phyloP scores from a whole-genome alignment of 257 asterid genomes.

The Gardenia jasminoides region DNA sequence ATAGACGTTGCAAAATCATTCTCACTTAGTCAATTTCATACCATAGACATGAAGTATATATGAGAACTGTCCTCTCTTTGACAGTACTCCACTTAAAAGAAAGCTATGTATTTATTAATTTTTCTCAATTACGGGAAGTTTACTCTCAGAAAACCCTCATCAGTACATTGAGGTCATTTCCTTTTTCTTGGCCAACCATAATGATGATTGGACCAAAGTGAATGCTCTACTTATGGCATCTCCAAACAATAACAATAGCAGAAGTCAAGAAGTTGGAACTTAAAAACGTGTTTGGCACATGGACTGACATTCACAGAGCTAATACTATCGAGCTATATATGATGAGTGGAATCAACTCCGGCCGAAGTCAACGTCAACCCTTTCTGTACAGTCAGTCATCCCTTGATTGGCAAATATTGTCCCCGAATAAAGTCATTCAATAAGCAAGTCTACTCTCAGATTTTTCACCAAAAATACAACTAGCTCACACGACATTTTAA shows the following conservation, averaged over 20 bases:
- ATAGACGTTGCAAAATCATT: too few species aligned
- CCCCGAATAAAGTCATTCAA: neutral
- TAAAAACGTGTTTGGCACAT: neutral
- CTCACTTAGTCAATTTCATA: too few species aligned
- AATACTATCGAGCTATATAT: neutral
- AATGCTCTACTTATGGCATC: neutral
- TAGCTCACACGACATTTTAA: neutral
- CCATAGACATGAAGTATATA: too few species aligned
- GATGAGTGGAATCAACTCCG: conserved; percentile 8
- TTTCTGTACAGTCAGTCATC: neutral
- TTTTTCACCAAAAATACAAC: neutral
- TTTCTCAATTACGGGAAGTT: too few species aligned
- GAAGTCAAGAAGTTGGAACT: neutral
- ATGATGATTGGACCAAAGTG: neutral
- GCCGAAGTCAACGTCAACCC: conserved; percentile 17
- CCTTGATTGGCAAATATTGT: neutral
- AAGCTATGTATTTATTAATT: too few species aligned
- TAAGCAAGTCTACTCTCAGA: conserved; percentile 5
- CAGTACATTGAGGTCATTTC: too few species aligned
- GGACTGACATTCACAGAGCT: neutral
- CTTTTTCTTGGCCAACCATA: neutral
- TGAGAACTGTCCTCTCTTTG: too few species aligned
- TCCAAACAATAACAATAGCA: neutral
- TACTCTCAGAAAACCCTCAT: too few species aligned
- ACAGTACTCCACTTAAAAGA: too few species aligned